Conservation (phyloP, 169 alveolate genomes). For the Plasmodium yoelii region DNA sequence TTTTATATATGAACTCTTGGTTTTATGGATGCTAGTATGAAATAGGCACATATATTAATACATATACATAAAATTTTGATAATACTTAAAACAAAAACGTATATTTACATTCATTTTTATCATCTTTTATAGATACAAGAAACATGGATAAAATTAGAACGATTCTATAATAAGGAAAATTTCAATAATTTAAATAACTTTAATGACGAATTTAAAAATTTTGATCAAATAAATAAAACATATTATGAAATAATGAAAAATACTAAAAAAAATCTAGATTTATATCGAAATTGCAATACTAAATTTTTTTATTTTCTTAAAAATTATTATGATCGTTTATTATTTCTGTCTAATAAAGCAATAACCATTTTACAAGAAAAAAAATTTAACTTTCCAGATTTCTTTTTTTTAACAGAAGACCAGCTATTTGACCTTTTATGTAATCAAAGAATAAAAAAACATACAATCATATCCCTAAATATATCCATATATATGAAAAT, state of each 20-base stretch:
- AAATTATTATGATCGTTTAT: constrained; percentile 51
- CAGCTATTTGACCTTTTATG: constrained; percentile 57
- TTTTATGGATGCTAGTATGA: constrained; percentile 44
- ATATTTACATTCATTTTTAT: not conserved
- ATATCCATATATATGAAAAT: not conserved
- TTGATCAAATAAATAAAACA: constrained; percentile 71
- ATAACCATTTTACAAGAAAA: constrained; percentile 55
- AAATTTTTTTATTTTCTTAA: constrained; percentile 64
- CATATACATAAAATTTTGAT: not conserved
- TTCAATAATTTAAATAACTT: constrained; percentile 63
- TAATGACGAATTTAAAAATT: constrained; percentile 64
- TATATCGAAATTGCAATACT: constrained; percentile 36
- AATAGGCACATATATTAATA: not conserved
- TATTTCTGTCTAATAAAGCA: constrained; percentile 49
- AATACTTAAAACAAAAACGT: not conserved
- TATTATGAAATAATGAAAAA: constrained; percentile 71
- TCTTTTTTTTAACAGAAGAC: constrained; percentile 58
- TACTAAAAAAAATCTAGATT: constrained; percentile 51
- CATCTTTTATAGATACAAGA: constrained; percentile 33
- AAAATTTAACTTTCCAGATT: constrained; percentile 67
- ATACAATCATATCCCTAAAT: not conserved
- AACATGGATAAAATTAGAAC: constrained; percentile 39
- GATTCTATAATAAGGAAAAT: constrained; percentile 50
- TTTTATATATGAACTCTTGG: constrained; percentile 43
- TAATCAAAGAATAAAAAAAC: not conserved